Conservation (phyloP, 371 early-diverging fungal species). For the Caulochytrium protostelioides region DNA sequence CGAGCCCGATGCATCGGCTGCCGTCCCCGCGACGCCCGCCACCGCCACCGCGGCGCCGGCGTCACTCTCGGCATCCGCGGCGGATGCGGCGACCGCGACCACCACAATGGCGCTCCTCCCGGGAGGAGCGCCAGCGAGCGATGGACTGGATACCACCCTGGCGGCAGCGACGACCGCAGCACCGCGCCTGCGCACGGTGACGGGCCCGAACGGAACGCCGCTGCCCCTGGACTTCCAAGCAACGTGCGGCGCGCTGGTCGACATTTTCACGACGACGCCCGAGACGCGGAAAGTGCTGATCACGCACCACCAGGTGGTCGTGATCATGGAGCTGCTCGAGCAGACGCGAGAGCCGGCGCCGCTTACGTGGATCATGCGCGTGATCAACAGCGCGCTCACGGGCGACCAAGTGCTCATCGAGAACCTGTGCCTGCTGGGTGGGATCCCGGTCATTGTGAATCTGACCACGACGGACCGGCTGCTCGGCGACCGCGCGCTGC, state of each 20-base stretch:
- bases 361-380: slow-evolving; percentile 12
- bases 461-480: slow-evolving; percentile 13
- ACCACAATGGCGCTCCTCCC: too few relatives aligned
- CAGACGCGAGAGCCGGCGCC: slow-evolving; percentile 8
- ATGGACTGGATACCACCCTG: too few relatives aligned
- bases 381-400: slow-evolving; percentile 18
- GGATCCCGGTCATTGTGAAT: slow-evolving; percentile 23
- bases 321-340: slow-evolving; percentile 27
- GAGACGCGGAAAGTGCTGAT: slow-evolving; percentile 20
- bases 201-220: too few relatives aligned
- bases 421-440: slow-evolving; percentile 29
- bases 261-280: slow-evolving; percentile 16
- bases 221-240: too few relatives aligned
- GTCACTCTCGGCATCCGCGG: too few relatives aligned
- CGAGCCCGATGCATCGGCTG: too few relatives aligned
- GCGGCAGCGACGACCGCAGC: too few relatives aligned
- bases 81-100: too few relatives aligned
- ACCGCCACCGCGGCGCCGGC: too few relatives aligned
- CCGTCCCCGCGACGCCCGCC: too few relatives aligned
- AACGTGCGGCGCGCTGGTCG: slow-evolving; percentile 8
- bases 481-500: slow-evolving; percentile 7
- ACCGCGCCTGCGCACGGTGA: too few relatives aligned
- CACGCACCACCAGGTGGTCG: slow-evolving; percentile 27
- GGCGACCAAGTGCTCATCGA: slow-evolving; percentile 11
- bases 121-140: too few relatives aligned